phyloP scores from a whole-genome alignment of 1,139 yeast genomes.

The Groenewaldozyma sp. region DNA sequence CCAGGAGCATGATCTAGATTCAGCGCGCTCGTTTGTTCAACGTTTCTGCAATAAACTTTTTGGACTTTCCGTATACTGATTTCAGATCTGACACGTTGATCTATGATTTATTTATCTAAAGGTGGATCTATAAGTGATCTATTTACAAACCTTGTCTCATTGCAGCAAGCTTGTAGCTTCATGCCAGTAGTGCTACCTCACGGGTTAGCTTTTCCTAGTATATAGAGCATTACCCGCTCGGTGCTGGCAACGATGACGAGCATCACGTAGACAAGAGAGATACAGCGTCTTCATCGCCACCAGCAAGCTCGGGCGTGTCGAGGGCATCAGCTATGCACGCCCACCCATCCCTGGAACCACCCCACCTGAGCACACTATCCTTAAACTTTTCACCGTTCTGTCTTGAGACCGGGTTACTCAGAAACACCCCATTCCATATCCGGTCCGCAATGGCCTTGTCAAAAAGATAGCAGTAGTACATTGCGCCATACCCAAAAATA shows the following conservation, averaged over 20 bases:
- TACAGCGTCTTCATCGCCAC: slow-evolving; percentile 71
- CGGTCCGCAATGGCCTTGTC: slow-evolving; percentile 90
- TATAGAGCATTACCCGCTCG: background rate
- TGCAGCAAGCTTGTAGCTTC: too few relatives aligned
- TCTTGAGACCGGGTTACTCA: slow-evolving; percentile 50
- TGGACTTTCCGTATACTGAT: too few relatives aligned
- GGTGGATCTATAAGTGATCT: too few relatives aligned
- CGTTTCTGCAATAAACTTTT: too few relatives aligned
- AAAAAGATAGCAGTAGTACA: slow-evolving; percentile 82
- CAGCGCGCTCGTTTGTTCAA: too few relatives aligned
- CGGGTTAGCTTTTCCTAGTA: too few relatives aligned
- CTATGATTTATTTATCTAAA: too few relatives aligned
- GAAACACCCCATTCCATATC: slow-evolving; percentile 70
- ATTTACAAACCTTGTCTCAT: too few relatives aligned
- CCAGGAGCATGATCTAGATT: too few relatives aligned
- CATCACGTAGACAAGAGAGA: too few relatives aligned
- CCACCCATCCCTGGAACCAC: slow-evolving; percentile 93
- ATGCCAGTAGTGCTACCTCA: too few relatives aligned
- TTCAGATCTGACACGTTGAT: too few relatives aligned
- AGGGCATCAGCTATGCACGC: slow-evolving; percentile 70
- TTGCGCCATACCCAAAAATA: slow-evolving; percentile 86
- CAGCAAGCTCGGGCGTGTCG: slow-evolving; percentile 46
- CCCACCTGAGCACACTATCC: slow-evolving; percentile 73
- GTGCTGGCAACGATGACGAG: slow-evolving; percentile 27
- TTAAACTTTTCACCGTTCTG: slow-evolving; percentile 69